Percentiles rank a stretch among this genome's conserved stretches.
Evolutionary conservation across 148 eudicot genomes (phyloP).

Genomic region (Vaccinium vitisidaea): DNA sequence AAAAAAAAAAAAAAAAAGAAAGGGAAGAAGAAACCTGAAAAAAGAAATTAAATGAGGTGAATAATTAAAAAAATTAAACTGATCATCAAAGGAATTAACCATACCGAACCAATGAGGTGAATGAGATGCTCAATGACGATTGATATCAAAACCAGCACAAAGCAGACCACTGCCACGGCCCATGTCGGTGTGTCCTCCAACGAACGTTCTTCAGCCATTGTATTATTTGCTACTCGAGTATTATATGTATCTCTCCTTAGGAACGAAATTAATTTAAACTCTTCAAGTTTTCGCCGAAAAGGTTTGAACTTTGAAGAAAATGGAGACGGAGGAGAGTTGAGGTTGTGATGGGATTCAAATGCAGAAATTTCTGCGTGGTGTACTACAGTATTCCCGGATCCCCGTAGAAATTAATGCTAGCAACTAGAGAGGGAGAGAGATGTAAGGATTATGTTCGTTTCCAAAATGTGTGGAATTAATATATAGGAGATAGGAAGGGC

Average conservation of each 20-base stretch:
- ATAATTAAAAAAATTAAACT: not conserved
- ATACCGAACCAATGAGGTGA: conserved; percentile 32
- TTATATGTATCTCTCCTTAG: not conserved
- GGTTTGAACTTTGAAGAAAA: not conserved
- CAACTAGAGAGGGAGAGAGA: not conserved
- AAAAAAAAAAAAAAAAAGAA: not conserved
- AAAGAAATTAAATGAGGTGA: too few species aligned
- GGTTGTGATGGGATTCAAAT: not conserved
- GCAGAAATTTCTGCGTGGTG: not conserved
- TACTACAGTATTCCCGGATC: not conserved
- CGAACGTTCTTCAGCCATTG: conserved; percentile 30
- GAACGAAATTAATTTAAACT: not conserved
- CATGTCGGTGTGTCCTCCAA: conserved; percentile 37
- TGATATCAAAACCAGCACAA: conserved; percentile 30
- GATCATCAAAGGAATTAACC: not conserved
- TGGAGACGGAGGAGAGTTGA: not conserved
- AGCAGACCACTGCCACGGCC: conserved; percentile 36
- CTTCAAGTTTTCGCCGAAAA: not conserved
- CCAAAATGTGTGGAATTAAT: not conserved
- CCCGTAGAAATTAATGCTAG: not conserved
- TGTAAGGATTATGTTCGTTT: not conserved
- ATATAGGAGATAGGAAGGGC: not conserved
- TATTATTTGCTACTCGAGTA: not conserved
- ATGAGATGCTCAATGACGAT: conserved; percentile 34
- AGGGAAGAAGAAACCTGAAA: too few species aligned